Base-by-base conservation (phyloP, 2,329 filamentous ascomycete species). In the Ophioceras dolichostomum region DNA sequence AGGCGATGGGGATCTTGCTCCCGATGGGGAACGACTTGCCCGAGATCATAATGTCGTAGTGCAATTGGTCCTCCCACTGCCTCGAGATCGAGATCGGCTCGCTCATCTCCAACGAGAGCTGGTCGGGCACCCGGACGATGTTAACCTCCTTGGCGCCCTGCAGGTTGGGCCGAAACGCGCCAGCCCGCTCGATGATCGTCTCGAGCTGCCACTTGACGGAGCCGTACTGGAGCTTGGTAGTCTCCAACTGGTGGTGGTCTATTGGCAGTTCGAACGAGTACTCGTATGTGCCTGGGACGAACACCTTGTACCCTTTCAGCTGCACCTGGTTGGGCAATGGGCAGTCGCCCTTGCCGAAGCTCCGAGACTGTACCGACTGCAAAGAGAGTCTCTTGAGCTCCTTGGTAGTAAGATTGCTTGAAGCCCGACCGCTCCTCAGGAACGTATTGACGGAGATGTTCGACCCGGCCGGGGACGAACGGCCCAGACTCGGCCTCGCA, bases 41-140 rank as follows among this genome's bases (percentile, higher is more conserved):
- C 2, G 87, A 94, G 38, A 95, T 94, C 54, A 94, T 80, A 47
- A 95, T 94, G 50, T 95, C 88, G 60, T 95, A 95, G 51, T 93
- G 86, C 22, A 95, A 66, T 52, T 94, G 88, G 47, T 95, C 87
- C 54, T 95, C 88, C 88, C 88, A 95, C 43, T 85, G 87, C 16
- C 88, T 71, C 45, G 83, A 89, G 51, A 95, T 94, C 10, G 87
- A 89, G 49, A 95, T 94, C 3, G 88, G 88, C 53, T 95, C 88
- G 19, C 87, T 81, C 57, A 86, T 86, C 57, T 95, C 88, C 18
- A 94, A 65, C 0, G 87, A 94, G 32, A 87, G 75, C 58, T 94
- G 86, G 34, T 89, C 77, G 0, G 88, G 88, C 4, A 91, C 78
- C 32, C 88, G 79, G 37, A 94, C 85, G 34, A 95, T 76, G 8